These are phyloP conservation scores for Triticum urartu DNA, from an alignment of 176 grass and related monocot genomes.

Conservation along the genomic window DNA sequence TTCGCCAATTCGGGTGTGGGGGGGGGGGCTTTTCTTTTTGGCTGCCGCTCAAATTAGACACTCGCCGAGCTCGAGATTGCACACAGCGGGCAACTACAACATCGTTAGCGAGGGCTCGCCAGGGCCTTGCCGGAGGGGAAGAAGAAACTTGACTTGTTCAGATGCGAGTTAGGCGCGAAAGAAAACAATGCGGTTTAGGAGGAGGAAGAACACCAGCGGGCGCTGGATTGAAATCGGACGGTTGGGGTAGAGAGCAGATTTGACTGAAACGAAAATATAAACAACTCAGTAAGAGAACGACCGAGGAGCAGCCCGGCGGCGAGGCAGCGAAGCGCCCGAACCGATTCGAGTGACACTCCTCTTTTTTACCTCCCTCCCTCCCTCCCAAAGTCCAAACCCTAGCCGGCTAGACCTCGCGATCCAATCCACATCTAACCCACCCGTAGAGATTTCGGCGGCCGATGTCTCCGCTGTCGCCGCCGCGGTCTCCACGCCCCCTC, in stretches of 20 bases:
- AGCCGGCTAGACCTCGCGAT: constrained; percentile 32
- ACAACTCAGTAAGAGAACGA: neutral
- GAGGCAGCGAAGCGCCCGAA: constrained; percentile 20
- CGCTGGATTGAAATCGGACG: neutral
- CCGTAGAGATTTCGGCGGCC: constrained; percentile 30
- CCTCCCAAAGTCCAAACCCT: constrained; percentile 47
- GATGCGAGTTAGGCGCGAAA: too few relatives aligned
- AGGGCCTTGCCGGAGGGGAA: too few relatives aligned
- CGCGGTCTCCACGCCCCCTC: constrained; percentile 11
- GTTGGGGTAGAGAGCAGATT: too few relatives aligned
- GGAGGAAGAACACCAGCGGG: too few relatives aligned
- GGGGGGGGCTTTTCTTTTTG: too few relatives aligned
- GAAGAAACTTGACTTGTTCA: too few relatives aligned
- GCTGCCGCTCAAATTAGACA: too few relatives aligned
- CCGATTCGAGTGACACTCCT: constrained; percentile 25
- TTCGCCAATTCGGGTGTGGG: too few relatives aligned
- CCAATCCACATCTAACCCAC: constrained; percentile 2
- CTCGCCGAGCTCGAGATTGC: too few relatives aligned
- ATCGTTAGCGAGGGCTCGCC: too few relatives aligned
- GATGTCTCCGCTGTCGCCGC: constrained; percentile 42
- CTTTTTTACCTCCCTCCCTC: constrained; percentile 11
- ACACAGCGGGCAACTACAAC: too few relatives aligned
- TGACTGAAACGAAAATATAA: neutral
- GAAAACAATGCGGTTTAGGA: too few relatives aligned
- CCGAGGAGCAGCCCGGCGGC: neutral